Conservation (phyloP, 331 rosid species). For the Phaseolus coccineus region DNA sequence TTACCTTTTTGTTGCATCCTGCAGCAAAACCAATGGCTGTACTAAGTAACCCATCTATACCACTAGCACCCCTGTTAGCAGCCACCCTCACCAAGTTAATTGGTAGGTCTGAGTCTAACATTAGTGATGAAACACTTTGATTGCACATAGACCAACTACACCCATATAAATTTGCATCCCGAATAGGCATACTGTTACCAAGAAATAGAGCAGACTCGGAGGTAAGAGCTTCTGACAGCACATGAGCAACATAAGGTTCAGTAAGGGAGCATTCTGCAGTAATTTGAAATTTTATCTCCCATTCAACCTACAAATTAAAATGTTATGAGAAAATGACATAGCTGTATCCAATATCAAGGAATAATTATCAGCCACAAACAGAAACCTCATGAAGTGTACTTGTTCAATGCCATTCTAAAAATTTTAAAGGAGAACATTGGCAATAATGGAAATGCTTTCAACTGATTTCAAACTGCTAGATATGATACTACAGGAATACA, state of each 20-base stretch:
- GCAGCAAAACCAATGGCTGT: slow-evolving; percentile 94
- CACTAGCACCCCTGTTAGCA: slow-evolving; percentile 97
- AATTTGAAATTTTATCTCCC: slow-evolving; percentile 91
- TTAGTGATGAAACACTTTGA: slow-evolving; percentile 48
- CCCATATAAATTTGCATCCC: slow-evolving; percentile 92
- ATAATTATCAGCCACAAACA: slow-evolving; percentile 27
- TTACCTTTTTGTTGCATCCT: slow-evolving; percentile 85
- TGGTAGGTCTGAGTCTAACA: slow-evolving; percentile 63
- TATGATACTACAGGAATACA: slow-evolving; percentile 18
- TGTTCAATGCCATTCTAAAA: slow-evolving; percentile 20
- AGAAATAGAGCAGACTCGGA: slow-evolving; percentile 79
- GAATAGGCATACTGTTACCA: slow-evolving; percentile 97
- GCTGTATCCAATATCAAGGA: slow-evolving; percentile 37
- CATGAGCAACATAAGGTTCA: slow-evolving; percentile 85
- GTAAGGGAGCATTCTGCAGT: slow-evolving; percentile 68
- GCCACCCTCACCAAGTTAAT: slow-evolving; percentile 71
- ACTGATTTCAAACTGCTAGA: slow-evolving; percentile 29
- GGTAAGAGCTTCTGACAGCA: slow-evolving; percentile 73
- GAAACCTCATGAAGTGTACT: not conserved
- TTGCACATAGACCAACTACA: slow-evolving; percentile 61
- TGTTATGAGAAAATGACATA: slow-evolving; percentile 36
- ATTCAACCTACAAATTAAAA: slow-evolving; percentile 65
- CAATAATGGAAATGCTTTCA: slow-evolving; percentile 24
- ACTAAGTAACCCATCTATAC: slow-evolving; percentile 96
- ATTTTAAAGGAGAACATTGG: slow-evolving; percentile 31